Evolutionary conservation across 2,329 filamentous ascomycete genomes (phyloP).

Genomic region (Arthrobotrys musiformis): DNA sequence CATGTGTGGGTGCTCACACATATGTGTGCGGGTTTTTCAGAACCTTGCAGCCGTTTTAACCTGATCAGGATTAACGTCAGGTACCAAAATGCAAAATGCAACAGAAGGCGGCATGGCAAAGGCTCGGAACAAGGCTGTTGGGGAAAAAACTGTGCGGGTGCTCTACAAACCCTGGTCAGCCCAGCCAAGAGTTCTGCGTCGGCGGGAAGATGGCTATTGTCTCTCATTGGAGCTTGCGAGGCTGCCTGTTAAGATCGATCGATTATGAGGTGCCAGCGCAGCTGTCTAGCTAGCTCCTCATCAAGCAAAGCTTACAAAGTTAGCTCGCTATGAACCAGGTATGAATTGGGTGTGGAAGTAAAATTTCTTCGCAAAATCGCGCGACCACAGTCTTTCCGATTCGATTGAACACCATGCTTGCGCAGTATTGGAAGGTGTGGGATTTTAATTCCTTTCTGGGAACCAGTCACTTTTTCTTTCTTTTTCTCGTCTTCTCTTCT

Average conservation of each 20-base stretch:
- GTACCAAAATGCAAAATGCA: slow-evolving; percentile 55
- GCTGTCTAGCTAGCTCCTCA: slow-evolving; percentile 22
- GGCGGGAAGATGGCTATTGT: slow-evolving; percentile 15
- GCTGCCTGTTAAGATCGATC: slow-evolving; percentile 32
- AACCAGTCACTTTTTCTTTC: not conserved
- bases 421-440: slow-evolving; percentile 25
- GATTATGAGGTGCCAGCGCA: slow-evolving; percentile 37
- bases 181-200: slow-evolving; percentile 21
- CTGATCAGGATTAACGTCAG: slow-evolving; percentile 52
- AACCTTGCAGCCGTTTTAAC: slow-evolving; percentile 49
- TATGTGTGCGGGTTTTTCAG: slow-evolving; percentile 31
- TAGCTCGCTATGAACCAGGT: slow-evolving; percentile 6
- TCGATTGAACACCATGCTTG: slow-evolving; percentile 8
- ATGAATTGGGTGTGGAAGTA: slow-evolving; percentile 12
- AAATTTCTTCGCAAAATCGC: slow-evolving; percentile 53
- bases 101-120: slow-evolving; percentile 42
- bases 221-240: slow-evolving; percentile 37
- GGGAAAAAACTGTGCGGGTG: slow-evolving; percentile 24
- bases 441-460: slow-evolving; percentile 19
- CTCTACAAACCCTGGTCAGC: slow-evolving; percentile 27
- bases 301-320: slow-evolving; percentile 2
- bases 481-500: slow-evolving; percentile 3
- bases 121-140: slow-evolving; percentile 43
- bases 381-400: slow-evolving; percentile 30
- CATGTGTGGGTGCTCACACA: not conserved